Evolutionary conservation across 371 early-diverging fungal genomes (phyloP).

Genomic region (Rhizopus microsporus): DNA sequence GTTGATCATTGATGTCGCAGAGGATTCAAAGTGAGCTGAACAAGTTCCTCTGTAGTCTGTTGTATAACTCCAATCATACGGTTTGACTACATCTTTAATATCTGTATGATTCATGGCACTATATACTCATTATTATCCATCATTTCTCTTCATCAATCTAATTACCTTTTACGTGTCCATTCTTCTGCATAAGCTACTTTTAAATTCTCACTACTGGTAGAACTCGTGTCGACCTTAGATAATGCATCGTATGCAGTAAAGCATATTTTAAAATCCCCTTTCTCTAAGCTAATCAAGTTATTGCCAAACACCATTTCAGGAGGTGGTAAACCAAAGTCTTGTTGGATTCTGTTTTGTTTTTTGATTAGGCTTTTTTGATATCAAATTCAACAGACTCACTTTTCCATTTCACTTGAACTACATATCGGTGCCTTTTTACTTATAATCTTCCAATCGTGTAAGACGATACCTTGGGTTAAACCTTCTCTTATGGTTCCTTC

Average conservation of each 20-base stretch:
- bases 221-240: conserved; percentile 64
- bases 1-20: conserved; percentile 60
- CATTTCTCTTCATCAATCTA: neutral
- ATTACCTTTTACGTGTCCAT: conserved; percentile 80
- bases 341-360: conserved; percentile 43
- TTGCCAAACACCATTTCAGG: conserved; percentile 97
- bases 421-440: conserved; percentile 71
- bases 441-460: conserved; percentile 66
- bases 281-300: conserved; percentile 61
- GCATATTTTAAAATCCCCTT: conserved; percentile 43
- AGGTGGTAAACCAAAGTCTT: conserved; percentile 70
- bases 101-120: conserved; percentile 64
- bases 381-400: conserved; percentile 35
- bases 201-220: conserved; percentile 62
- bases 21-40: conserved; percentile 16
- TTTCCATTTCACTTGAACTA: conserved; percentile 71
- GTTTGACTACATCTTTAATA: conserved; percentile 80
- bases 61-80: conserved; percentile 95
- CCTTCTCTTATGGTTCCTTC: conserved; percentile 38
- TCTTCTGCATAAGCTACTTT: conserved; percentile 84
- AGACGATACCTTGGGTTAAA: conserved; percentile 53
- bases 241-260: conserved; percentile 81
- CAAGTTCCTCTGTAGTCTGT: conserved; percentile 76
- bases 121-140: neutral
- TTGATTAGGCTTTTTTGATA: neutral